Conservation (phyloP, 2,329 filamentous ascomycete species). For the Botryotinia convoluta region DNA sequence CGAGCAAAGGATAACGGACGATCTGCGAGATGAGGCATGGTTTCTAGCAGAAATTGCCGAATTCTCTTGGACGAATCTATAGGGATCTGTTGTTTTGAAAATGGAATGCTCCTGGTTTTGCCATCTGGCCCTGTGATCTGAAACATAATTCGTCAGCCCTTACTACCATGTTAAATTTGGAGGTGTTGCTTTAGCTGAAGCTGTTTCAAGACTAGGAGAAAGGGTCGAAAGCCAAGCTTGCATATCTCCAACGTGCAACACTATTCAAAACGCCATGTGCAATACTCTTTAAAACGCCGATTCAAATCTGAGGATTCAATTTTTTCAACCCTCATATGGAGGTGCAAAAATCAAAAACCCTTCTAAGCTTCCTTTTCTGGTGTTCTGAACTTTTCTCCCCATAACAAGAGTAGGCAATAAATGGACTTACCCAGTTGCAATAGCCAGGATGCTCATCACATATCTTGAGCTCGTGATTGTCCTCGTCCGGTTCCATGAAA, state of each 20-base stretch:
- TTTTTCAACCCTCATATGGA: not conserved
- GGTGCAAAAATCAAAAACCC: not conserved
- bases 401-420: not conserved
- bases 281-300: not conserved
- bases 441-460: conserved; percentile 59
- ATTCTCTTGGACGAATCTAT: conserved; percentile 47
- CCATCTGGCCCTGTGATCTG: conserved; percentile 15
- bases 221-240: not conserved
- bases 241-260: not conserved
- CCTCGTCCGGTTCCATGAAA: conserved; percentile 49
- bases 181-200: not conserved
- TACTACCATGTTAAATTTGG: not conserved
- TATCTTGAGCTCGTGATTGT: conserved; percentile 47
- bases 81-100: conserved; percentile 43
- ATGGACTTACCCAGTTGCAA: conserved; percentile 44
- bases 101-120: conserved; percentile 23
- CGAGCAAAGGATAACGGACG: conserved; percentile 50
- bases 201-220: not conserved
- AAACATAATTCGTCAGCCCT: not conserved
- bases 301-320: not conserved
- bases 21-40: conserved; percentile 51
- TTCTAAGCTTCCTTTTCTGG: not conserved
- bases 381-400: not conserved
- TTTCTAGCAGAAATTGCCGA: conserved; percentile 49
- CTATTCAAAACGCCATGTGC: not conserved